Base-by-base conservation (phyloP, 169 alveolate genomes). In the Babesia sp. region DNA sequence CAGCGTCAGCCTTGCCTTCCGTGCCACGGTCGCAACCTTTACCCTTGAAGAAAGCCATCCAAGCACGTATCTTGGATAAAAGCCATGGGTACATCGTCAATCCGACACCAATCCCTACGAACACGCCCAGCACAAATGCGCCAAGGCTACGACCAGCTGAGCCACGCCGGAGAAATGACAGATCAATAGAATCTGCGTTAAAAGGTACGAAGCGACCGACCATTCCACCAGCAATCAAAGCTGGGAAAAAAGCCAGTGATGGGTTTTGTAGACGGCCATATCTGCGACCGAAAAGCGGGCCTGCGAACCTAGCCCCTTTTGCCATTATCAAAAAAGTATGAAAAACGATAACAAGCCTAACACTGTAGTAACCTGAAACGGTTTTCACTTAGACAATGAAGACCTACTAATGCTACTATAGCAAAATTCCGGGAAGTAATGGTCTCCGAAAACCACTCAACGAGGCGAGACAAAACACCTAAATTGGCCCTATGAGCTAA, bases 401-500 rank as follows among this genome's bases (percentile, higher is more conserved):
- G 1, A 45, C 51, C n/a, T 54, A 75, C 85, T 69, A 68, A 60
- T 18, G 55, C 26, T 5, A 31, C 37, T 18, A 51, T 26, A 11
- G 44, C 46, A 26, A 64, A 50, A 9, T 33, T 9, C 31, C 64
- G 59, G 22, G 70, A 36, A 26, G 48, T 26, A 29, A 64, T 39
- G 45, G 39, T 53, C 61, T 64, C 76, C 29, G 51, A 11, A 24
- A 64, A 14, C 50, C 42, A 6, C 31, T 33, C 48, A 3, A 31
- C 26, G n/a, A 64, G 1, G 2, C 61, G 31, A 11, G 63, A 24
- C 9, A 64, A 1, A 14, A 46, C 18, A 3, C 74, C 63, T 8
- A 31, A 3, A 53, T 78, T 78, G 39, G 79, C 68, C 34, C 44
- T 28, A 37, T 69, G 71, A 24, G 67, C 82, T n/a, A 67, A 44